Evolutionary conservation across 2,329 filamentous ascomycete genomes (phyloP).

Genomic region (Akanthomyces muscarius): DNA sequence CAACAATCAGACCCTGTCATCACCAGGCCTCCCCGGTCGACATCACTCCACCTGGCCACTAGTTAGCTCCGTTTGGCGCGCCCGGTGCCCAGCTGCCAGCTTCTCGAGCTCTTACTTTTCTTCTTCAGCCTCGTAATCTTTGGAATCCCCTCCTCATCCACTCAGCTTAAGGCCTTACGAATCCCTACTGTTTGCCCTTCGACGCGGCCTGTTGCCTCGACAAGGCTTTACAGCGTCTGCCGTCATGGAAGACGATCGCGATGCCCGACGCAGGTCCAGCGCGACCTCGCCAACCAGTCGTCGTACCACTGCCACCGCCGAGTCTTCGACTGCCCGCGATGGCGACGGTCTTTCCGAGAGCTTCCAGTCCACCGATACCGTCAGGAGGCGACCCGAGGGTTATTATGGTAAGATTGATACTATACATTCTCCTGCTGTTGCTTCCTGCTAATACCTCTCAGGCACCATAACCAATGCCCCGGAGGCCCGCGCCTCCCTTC

Average conservation of each 20-base stretch:
- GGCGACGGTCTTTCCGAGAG: conserved; percentile 50
- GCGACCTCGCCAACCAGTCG: conserved; percentile 45
- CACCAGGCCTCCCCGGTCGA: conserved; percentile 11
- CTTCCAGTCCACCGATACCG: conserved; percentile 56
- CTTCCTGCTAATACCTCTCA: conserved; percentile 19
- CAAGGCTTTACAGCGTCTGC: not conserved
- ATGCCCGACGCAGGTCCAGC: conserved; percentile 13
- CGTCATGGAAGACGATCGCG: conserved; percentile 6
- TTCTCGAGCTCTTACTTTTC: not conserved
- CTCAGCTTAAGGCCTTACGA: not conserved
- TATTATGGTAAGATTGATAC: conserved; percentile 49
- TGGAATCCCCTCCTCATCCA: not conserved
- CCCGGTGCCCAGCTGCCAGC: not conserved
- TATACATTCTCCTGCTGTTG: not conserved
- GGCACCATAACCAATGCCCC: conserved; percentile 28
- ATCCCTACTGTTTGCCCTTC: not conserved
- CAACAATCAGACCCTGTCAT: not conserved
- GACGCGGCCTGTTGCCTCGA: not conserved
- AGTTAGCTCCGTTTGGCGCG: conserved; percentile 9
- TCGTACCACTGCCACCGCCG: conserved; percentile 39
- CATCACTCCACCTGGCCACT: conserved; percentile 10
- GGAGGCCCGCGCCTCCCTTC: not conserved
- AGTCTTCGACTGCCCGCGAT: conserved; percentile 31
- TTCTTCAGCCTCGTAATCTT: not conserved
- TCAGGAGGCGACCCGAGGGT: conserved; percentile 53